Evolutionary conservation across 1,284 basidiomycete species (phyloP).

Genomic region (Sanghuangporus weigelae): DNA sequence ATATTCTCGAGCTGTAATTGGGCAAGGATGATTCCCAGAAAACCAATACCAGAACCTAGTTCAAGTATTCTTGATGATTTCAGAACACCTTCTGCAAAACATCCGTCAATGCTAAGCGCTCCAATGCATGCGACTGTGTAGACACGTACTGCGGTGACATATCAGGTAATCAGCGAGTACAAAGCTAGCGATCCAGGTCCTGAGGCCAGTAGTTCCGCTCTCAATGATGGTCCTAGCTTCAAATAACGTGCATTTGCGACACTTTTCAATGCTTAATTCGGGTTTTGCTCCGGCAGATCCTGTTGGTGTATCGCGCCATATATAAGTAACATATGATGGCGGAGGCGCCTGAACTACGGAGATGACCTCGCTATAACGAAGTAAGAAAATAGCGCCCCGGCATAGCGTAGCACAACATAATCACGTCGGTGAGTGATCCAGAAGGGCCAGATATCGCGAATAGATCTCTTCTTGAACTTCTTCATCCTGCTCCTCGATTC

Average conservation of each 20-base stretch:
- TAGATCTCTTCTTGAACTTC: slow-evolving; percentile 65
- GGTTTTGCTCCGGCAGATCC: slow-evolving; percentile 21
- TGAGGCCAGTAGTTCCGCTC: slow-evolving; percentile 68
- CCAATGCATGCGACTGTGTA: background rate
- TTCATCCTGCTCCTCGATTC: slow-evolving; percentile 45
- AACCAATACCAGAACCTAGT: slow-evolving; percentile 68
- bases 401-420: slow-evolving; percentile 17
- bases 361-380: slow-evolving; percentile 15
- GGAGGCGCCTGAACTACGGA: slow-evolving; percentile 34
- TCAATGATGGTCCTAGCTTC: slow-evolving; percentile 71
- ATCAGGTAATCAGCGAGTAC: slow-evolving; percentile 61
- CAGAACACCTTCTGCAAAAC: slow-evolving; percentile 40
- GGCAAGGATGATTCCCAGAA: slow-evolving; percentile 58
- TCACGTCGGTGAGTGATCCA: slow-evolving; percentile 34
- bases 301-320: slow-evolving; percentile 37
- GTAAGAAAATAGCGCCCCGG: background rate
- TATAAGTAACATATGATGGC: slow-evolving; percentile 60
- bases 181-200: slow-evolving; percentile 72
- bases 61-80: slow-evolving; percentile 50
- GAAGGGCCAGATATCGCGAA: slow-evolving; percentile 47
- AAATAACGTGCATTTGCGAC: slow-evolving; percentile 43
- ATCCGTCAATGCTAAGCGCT: slow-evolving; percentile 1
- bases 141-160: slow-evolving; percentile 30
- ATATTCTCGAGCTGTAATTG: slow-evolving; percentile 38
- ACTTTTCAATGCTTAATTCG: slow-evolving; percentile 30